Evolutionary conservation across 1,139 yeast species (phyloP).

Genomic region (Keqinozyma sinolaborantium): DNA sequence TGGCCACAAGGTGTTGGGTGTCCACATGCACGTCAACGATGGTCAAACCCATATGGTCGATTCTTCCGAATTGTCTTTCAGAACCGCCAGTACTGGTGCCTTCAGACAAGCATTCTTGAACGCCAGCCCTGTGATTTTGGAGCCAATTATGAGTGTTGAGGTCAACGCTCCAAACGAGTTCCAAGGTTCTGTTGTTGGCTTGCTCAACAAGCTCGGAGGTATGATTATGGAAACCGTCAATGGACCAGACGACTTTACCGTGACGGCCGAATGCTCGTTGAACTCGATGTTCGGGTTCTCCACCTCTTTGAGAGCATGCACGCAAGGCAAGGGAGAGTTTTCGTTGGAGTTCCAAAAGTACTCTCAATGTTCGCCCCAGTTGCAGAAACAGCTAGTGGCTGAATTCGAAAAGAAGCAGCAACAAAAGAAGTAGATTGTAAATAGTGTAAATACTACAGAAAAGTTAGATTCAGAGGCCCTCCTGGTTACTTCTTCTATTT

Average conservation of each 20-base stretch:
- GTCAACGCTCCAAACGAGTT: constrained; percentile 95
- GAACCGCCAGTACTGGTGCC: constrained; percentile 89
- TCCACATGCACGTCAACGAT: constrained; percentile 88
- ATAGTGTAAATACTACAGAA: constrained; percentile 2
- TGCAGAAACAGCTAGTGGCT: constrained; percentile 86
- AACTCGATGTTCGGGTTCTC: constrained; percentile 97
- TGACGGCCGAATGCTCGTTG: constrained; percentile 91
- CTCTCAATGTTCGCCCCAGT: constrained; percentile 85
- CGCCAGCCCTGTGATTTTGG: constrained; percentile 85
- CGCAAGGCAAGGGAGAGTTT: constrained; percentile 99
- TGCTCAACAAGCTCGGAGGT: constrained; percentile 89
- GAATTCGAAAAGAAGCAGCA: constrained; percentile 54
- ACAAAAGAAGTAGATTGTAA: constrained; percentile 17
- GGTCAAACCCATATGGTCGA: constrained; percentile 98
- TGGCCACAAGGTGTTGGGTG: constrained; percentile 93
- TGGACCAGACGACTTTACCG: constrained; percentile 91
- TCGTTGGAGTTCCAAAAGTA: constrained; percentile 91
- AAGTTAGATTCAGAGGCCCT: not conserved
- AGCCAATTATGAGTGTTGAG: constrained; percentile 93
- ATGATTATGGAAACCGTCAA: constrained; percentile 92
- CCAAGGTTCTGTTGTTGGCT: constrained; percentile 90
- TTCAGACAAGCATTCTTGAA: constrained; percentile 85
- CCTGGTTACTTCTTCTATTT: not conserved
- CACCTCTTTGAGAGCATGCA: constrained; percentile 89
- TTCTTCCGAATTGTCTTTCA: constrained; percentile 92